Evolutionary conservation across 176 grass and related monocot genomes (phyloP).

Genomic region (Aegilops sharonensis): DNA sequence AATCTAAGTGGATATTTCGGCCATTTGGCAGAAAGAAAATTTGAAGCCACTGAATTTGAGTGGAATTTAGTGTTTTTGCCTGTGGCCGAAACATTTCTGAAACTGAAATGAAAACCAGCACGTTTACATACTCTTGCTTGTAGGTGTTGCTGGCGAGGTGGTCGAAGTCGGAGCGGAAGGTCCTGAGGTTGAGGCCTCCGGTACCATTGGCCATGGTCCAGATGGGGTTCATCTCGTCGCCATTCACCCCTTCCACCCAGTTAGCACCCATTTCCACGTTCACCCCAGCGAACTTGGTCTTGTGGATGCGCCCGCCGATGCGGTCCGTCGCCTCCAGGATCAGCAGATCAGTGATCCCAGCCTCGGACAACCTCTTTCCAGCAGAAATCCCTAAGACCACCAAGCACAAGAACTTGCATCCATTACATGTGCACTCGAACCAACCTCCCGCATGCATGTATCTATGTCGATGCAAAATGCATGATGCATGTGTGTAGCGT

Average conservation of each 20-base stretch:
- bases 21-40: neutral
- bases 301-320: slow-evolving; percentile 64
- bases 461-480: neutral
- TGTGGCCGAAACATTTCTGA: neutral
- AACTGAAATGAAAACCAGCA: neutral
- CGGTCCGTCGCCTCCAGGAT: slow-evolving; percentile 62
- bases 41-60: too few relatives aligned
- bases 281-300: slow-evolving; percentile 44
- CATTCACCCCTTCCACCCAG: slow-evolving; percentile 63
- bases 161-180: slow-evolving; percentile 48
- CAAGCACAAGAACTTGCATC: neutral
- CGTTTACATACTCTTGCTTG: slow-evolving; percentile 27
- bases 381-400: slow-evolving; percentile 46
- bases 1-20: neutral
- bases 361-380: slow-evolving; percentile 58
- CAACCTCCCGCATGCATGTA: neutral
- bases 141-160: slow-evolving; percentile 50
- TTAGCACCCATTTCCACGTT: slow-evolving; percentile 65
- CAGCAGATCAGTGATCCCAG: slow-evolving; percentile 39
- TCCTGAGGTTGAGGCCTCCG: slow-evolving; percentile 27
- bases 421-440: too few relatives aligned
- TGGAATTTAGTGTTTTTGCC: neutral
- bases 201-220: slow-evolving; percentile 47
- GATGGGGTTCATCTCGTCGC: slow-evolving; percentile 42
- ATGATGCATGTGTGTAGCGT: neutral